A percentile compares a stretch with the other conserved stretches of the same genome.
Conservation (phyloP, 179 eudicot genomes). For the Nepenthes alata region DNA sequence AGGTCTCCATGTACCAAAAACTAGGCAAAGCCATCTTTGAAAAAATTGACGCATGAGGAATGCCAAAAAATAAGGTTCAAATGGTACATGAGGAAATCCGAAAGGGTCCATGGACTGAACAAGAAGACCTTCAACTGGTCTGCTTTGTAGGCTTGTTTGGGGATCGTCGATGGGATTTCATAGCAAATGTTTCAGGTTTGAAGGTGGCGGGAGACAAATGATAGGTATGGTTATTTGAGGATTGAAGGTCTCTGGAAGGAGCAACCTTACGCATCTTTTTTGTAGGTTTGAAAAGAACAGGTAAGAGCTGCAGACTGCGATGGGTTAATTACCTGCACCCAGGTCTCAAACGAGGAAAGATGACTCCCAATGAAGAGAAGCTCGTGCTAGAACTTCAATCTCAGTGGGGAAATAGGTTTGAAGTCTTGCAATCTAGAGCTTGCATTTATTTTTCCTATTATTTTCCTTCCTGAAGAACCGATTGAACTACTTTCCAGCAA, state of each 20-base stretch:
- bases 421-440: conserved; percentile 5
- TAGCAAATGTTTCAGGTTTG: conserved; percentile 96
- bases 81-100: conserved; percentile 43
- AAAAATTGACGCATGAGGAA: conserved; percentile 6
- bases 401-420: conserved; percentile 89
- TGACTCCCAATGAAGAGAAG: conserved; percentile 74
- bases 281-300: conserved; percentile 78
- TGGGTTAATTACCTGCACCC: conserved; percentile 95
- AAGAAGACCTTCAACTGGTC: conserved; percentile 64
- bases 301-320: conserved; percentile 76
- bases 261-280: conserved; percentile 20
- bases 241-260: conserved; percentile 20
- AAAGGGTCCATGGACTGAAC: conserved; percentile 85
- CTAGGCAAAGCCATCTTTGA: conserved; percentile 7
- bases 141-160: conserved; percentile 70
- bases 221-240: conserved; percentile 44
- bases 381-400: conserved; percentile 71
- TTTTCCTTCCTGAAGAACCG: not conserved
- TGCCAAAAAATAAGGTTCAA: conserved; percentile 5
- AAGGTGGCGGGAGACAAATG: conserved; percentile 91
- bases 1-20: conserved; percentile 14
- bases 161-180: conserved; percentile 88
- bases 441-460: not conserved
- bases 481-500: too few species aligned
- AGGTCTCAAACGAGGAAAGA: conserved; percentile 73